Percentiles rank a stretch among this genome's conserved stretches.
phyloP scores from a whole-genome alignment of 2,329 filamentous ascomycete species.

The Chrysosphaeria jannelii region DNA sequence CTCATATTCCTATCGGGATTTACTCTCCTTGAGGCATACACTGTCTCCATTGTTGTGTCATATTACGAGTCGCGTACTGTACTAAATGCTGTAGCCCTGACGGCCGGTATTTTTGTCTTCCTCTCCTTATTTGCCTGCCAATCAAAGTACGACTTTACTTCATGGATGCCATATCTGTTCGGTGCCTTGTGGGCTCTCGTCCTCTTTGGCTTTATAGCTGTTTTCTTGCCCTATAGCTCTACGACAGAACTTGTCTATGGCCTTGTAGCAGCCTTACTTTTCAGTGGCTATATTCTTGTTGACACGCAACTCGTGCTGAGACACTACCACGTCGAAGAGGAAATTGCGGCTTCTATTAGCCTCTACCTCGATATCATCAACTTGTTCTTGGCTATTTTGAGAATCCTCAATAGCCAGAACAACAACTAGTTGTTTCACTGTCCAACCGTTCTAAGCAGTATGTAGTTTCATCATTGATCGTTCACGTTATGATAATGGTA shows the following conservation, averaged over 20 bases:
- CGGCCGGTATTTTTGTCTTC: conserved; percentile 52
- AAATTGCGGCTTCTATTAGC: conserved; percentile 83
- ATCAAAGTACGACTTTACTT: conserved; percentile 92
- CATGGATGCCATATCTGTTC: conserved; percentile 87
- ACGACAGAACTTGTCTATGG: conserved; percentile 69
- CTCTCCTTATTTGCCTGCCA: conserved; percentile 80
- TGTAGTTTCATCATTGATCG: not conserved
- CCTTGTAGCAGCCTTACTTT: conserved; percentile 53
- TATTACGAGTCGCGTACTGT: conserved; percentile 69
- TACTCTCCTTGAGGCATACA: conserved; percentile 78
- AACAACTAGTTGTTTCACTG: conserved; percentile 72
- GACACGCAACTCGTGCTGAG: conserved; percentile 90
- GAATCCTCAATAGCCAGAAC: conserved; percentile 85
- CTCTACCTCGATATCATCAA: conserved; percentile 94
- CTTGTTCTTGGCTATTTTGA: conserved; percentile 78
- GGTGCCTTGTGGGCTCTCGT: conserved; percentile 71
- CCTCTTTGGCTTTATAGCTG: conserved; percentile 74
- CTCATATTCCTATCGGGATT: conserved; percentile 75
- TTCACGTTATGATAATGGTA: too few species aligned
- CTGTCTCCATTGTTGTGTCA: conserved; percentile 70
- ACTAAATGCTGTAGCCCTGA: conserved; percentile 68
- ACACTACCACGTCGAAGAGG: conserved; percentile 91
- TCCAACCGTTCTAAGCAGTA: too few species aligned
- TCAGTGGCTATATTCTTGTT: conserved; percentile 81
- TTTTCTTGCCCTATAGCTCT: conserved; percentile 63